Evolutionary conservation across 2,329 filamentous ascomycete species (phyloP).

Genomic region (Pseudogymnoascus sp.): DNA sequence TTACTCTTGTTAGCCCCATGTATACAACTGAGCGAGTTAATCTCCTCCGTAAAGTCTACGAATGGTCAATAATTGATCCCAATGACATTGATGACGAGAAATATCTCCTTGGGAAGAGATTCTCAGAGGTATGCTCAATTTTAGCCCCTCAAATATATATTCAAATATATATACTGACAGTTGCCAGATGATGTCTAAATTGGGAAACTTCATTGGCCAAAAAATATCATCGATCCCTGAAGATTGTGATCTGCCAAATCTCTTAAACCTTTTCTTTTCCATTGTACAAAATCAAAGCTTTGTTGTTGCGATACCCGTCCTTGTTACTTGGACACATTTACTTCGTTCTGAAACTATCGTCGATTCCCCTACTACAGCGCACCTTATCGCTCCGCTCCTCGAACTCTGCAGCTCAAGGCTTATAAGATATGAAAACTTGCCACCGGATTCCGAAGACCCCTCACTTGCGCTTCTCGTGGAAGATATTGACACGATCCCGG

Average conservation of each 20-base stretch:
- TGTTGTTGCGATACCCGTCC: conserved; percentile 83
- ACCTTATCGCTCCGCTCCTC: conserved; percentile 66
- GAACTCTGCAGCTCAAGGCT: conserved; percentile 78
- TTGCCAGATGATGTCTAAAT: conserved; percentile 68
- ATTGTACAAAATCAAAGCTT: conserved; percentile 82
- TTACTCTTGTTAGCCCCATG: conserved; percentile 70
- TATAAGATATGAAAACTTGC: conserved; percentile 79
- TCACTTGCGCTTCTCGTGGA: conserved; percentile 79
- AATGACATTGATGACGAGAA: conserved; percentile 84
- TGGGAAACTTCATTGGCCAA: conserved; percentile 77
- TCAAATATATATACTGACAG: conserved; percentile 4
- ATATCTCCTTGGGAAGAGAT: conserved; percentile 86
- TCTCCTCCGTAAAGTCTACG: conserved; percentile 66
- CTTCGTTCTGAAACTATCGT: conserved; percentile 66
- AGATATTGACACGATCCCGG: conserved; percentile 90
- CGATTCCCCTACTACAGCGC: conserved; percentile 51
- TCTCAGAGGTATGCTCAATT: conserved; percentile 65
- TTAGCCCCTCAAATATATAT: background rate
- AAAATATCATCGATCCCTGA: conserved; percentile 61
- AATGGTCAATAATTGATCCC: conserved; percentile 72
- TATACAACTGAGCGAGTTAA: conserved; percentile 65
- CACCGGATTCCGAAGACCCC: conserved; percentile 72
- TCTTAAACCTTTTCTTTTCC: conserved; percentile 71
- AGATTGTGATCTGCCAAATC: conserved; percentile 60
- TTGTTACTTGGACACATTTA: conserved; percentile 83